Percentiles rank a stretch among this genome's conserved stretches.
phyloP scores from a whole-genome alignment of 495 filamentous ascomycete species.

The Staphylotrichum tortipilum region DNA sequence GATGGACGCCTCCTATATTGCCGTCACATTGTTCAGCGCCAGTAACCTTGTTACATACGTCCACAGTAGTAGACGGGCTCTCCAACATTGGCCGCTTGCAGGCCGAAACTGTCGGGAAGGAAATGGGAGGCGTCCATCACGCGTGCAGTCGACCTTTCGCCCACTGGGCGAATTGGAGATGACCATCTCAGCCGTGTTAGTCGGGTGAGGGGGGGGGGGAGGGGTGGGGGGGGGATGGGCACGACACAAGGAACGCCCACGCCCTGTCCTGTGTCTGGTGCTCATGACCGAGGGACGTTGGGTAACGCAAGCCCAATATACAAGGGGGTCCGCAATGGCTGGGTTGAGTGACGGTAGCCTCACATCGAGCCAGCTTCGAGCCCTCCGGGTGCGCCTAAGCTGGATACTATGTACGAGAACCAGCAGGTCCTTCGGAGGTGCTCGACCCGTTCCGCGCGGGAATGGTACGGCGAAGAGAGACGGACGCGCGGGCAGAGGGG shows the following conservation, averaged over 20 bases:
- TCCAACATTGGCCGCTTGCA: not conserved
- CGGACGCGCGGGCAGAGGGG: not conserved
- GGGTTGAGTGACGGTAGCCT: constrained; percentile 3
- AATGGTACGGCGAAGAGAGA: not conserved
- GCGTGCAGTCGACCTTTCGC: no score
- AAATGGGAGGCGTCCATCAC: no score
- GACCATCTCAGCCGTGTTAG: no score
- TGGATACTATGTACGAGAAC: no score
- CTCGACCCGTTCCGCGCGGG: not conserved
- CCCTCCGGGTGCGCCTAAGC: not conserved
- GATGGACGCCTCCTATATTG: constrained; percentile 13
- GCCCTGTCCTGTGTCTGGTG: not conserved
- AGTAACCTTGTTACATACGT: not conserved
- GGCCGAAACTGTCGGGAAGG: not conserved
- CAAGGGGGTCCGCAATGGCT: not conserved
- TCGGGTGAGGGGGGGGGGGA: no score
- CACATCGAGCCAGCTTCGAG: not conserved
- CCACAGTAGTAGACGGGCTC: no score
- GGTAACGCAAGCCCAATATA: constrained; percentile 17
- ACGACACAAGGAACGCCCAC: not conserved
- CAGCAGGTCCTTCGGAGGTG: constrained; percentile 2
- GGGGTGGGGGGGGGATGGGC: no score
- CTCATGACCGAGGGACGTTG: not conserved
- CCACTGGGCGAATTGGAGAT: no score
- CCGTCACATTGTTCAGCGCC: constrained; percentile 5